Percentiles rank a stretch among this genome's conserved stretches.
Conservation (phyloP, 2,329 filamentous ascomycete genomes). For the Ceratocystis alfenasii region DNA sequence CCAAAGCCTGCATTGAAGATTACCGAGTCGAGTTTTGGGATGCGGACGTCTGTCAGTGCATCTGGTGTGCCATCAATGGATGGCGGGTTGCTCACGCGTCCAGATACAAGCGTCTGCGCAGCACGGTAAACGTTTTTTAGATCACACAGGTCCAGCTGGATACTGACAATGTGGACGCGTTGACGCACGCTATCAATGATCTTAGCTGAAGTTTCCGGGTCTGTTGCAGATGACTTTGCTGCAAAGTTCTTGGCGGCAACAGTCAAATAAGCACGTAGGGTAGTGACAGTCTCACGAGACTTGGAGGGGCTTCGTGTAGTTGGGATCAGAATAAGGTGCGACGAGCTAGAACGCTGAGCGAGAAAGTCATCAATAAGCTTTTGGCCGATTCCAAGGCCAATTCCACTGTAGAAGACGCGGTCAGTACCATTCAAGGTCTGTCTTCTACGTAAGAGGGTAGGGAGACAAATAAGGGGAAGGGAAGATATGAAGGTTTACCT, state of each 20-base stretch:
- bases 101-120: conserved; percentile 36
- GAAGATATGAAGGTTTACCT: neutral
- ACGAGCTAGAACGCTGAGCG: conserved; percentile 48
- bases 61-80: conserved; percentile 29
- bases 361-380: conserved; percentile 88
- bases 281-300: conserved; percentile 56
- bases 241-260: conserved; percentile 35
- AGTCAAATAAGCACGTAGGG: conserved; percentile 51
- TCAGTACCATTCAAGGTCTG: neutral
- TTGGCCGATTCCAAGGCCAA: conserved; percentile 72
- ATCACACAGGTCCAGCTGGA: conserved; percentile 50
- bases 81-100: conserved; percentile 37
- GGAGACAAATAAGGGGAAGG: conserved; percentile 3
- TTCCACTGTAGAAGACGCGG: conserved; percentile 48
- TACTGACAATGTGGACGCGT: conserved; percentile 46
- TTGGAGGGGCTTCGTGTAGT: conserved; percentile 70
- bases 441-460: conserved; percentile 5
- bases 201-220: conserved; percentile 44
- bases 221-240: conserved; percentile 41
- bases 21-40: conserved; percentile 64
- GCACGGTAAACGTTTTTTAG: conserved; percentile 40
- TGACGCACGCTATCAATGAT: conserved; percentile 31
- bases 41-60: conserved; percentile 34
- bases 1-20: conserved; percentile 83
- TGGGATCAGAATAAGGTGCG: conserved; percentile 66